These are phyloP conservation scores for Boechera retrofracta DNA, from an alignment of 345 rosid genomes.

Conservation along the genomic window DNA sequence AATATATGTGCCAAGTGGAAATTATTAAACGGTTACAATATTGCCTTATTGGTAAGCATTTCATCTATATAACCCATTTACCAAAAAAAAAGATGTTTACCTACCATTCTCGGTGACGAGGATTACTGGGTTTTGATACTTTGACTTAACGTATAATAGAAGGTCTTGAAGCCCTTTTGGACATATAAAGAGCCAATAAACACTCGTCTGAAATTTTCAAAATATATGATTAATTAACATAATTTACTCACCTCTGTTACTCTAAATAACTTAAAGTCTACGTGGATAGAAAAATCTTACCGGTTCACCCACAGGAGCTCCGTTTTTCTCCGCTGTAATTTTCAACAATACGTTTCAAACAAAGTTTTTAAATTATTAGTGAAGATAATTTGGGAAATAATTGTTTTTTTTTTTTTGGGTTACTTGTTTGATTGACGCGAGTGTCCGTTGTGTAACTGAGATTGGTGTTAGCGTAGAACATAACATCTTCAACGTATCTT, in stretches of 20 bases:
- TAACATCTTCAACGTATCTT: constrained; percentile 34
- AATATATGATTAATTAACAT: background rate
- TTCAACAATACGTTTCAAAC: background rate
- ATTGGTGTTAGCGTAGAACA: background rate
- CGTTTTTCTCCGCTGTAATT: constrained; percentile 21
- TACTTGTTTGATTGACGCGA: constrained; percentile 42
- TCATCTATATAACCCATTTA: background rate
- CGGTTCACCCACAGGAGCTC: constrained; percentile 19
- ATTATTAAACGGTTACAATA: background rate
- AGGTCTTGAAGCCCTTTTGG: constrained; percentile 48
- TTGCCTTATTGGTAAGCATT: background rate
- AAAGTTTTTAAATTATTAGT: background rate
- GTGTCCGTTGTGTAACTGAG: constrained; percentile 42
- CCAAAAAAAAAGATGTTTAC: background rate
- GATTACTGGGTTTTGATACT: constrained; percentile 49
- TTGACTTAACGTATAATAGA: constrained; percentile 43
- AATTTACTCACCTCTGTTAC: background rate
- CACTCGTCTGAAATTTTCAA: constrained; percentile 38
- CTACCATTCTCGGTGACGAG: constrained; percentile 56
- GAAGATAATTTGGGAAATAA: background rate
- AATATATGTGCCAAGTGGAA: background rate
- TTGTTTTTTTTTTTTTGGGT: background rate
- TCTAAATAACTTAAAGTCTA: background rate
- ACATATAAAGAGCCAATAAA: constrained; percentile 41
- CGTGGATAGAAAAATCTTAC: background rate